These are phyloP conservation scores for Lasiosphaeria miniovina DNA, from an alignment of 495 filamentous ascomycete species.

Conservation along the genomic window DNA sequence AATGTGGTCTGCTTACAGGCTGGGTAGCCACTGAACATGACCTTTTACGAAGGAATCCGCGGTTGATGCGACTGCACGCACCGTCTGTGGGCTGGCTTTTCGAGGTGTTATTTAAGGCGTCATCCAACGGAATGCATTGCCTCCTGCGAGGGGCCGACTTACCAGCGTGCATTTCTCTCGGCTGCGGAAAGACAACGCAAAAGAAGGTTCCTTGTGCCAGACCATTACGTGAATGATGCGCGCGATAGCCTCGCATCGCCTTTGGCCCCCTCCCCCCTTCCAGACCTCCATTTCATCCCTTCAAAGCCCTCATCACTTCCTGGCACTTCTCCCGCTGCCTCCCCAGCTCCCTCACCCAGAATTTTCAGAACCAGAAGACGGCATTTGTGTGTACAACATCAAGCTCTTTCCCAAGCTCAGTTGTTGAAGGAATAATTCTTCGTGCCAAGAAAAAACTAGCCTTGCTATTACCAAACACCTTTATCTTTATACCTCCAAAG, in stretches of 20 bases:
- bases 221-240: slow-evolving; percentile 3
- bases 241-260: background rate
- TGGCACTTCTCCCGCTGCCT: background rate
- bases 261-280: too few species aligned
- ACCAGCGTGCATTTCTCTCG: slow-evolving; percentile 1
- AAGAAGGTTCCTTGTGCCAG: slow-evolving; percentile 1
- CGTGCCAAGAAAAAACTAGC: slow-evolving; percentile 83
- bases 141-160: slow-evolving; percentile 25
- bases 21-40: slow-evolving; percentile 27
- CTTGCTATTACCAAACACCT: slow-evolving; percentile 92
- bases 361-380: slow-evolving; percentile 38
- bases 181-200: background rate
- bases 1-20: slow-evolving; percentile 35
- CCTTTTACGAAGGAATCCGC: slow-evolving; percentile 31
- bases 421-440: slow-evolving; percentile 95
- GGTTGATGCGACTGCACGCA: slow-evolving; percentile 19
- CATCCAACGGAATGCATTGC: slow-evolving; percentile 32
- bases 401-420: slow-evolving; percentile 67
- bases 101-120: slow-evolving; percentile 36
- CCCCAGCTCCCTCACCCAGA: slow-evolving; percentile 1
- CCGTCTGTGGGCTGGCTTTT: slow-evolving; percentile 30
- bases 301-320: background rate
- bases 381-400: slow-evolving; percentile 99
- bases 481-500: slow-evolving; percentile 54
- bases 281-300: too few species aligned